Percentiles rank a stretch among this genome's conserved stretches.
phyloP scores from a whole-genome alignment of 1,284 basidiomycete species.

The Leccinum pachyderme region DNA sequence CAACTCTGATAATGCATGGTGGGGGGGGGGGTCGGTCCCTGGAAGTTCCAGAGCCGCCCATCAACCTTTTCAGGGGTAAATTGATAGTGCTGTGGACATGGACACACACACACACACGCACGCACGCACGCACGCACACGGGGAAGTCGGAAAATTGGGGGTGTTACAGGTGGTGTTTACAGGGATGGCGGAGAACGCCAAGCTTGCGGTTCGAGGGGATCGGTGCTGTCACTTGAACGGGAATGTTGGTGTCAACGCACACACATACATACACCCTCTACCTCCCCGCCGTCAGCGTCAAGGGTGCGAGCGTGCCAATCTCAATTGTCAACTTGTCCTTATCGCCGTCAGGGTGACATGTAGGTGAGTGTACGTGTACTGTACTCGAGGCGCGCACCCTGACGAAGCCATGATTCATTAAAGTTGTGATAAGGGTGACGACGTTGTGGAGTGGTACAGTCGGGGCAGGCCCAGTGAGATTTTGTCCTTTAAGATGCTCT shows the following conservation, averaged over 20 bases:
- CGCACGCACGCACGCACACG: too few species aligned
- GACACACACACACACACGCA: too few species aligned
- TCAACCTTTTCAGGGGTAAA: neutral
- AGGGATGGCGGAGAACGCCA: neutral
- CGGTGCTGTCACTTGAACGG: neutral
- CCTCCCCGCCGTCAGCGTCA: neutral
- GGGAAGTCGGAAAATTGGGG: neutral
- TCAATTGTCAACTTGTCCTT: neutral
- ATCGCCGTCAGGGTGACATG: neutral
- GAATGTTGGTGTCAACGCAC: neutral
- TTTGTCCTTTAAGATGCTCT: neutral
- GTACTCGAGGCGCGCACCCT: neutral
- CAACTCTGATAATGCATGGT: too few species aligned
- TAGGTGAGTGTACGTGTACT: neutral
- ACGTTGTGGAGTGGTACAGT: neutral
- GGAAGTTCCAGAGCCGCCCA: too few species aligned
- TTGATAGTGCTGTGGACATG: neutral
- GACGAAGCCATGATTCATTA: neutral
- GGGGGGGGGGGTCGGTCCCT: too few species aligned
- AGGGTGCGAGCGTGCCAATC: neutral
- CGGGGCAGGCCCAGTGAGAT: neutral
- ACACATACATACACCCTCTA: neutral
- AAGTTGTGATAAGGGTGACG: conserved; percentile 1
- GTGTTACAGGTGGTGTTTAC: neutral
- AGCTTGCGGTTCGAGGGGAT: neutral